These are phyloP conservation scores for Scleroderma citrinum DNA, from an alignment of 768 basidiomycete genomes.

Conservation along the genomic window DNA sequence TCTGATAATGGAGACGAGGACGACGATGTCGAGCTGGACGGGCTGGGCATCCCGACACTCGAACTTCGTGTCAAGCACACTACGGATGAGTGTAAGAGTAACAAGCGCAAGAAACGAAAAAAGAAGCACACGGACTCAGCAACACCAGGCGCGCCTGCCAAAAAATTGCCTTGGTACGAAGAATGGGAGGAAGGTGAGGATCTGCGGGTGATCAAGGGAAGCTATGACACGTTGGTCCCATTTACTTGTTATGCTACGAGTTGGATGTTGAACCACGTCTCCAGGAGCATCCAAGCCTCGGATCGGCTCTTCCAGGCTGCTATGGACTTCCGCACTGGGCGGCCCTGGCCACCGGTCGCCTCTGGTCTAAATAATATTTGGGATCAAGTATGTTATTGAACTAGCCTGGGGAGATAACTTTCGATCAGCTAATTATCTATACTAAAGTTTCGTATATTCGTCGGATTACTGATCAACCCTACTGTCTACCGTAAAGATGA, in stretches of 20 bases:
- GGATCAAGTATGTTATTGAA: conserved; percentile 58
- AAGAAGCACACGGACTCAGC: conserved; percentile 23
- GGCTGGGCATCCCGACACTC: conserved; percentile 61
- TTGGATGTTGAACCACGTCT: neutral
- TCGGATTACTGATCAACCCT: conserved; percentile 49
- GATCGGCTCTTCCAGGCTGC: conserved; percentile 60
- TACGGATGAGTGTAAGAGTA: conserved; percentile 52
- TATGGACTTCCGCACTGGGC: conserved; percentile 44
- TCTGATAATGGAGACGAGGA: conserved; percentile 27
- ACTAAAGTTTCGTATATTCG: conserved; percentile 53
- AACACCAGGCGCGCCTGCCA: conserved; percentile 14
- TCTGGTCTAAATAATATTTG: conserved; percentile 42
- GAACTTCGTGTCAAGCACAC: conserved; percentile 45
- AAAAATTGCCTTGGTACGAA: conserved; percentile 53
- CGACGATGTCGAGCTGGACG: conserved; percentile 58
- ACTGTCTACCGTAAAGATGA: conserved; percentile 30
- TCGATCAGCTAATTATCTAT: conserved; percentile 1
- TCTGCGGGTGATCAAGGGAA: conserved; percentile 33
- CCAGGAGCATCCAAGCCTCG: conserved; percentile 37
- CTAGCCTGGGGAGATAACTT: neutral
- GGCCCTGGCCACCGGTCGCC: conserved; percentile 33
- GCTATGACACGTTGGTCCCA: conserved; percentile 47
- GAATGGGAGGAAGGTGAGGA: conserved; percentile 64
- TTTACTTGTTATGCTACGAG: neutral
- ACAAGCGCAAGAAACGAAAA: conserved; percentile 47